Base-by-base conservation (phyloP, 1,139 yeast species). In the Candida sojae region DNA sequence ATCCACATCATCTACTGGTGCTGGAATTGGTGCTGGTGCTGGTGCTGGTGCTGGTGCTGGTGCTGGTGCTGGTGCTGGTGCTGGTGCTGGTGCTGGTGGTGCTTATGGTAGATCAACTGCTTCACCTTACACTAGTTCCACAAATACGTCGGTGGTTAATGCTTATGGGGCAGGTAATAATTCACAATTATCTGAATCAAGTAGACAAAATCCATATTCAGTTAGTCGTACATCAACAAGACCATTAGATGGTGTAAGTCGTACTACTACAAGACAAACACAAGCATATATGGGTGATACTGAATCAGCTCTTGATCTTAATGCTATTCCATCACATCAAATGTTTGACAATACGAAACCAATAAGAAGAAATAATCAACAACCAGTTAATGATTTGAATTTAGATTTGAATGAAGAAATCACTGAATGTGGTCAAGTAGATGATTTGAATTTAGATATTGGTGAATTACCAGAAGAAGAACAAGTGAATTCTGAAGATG, bases 401-500 rank as follows among this genome's bases (percentile, higher is more conserved):
- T 38, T 50, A 30, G 79, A 74, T 49, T 63, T 75, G 44, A 73
- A 74, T 53, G 75, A 63, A 5, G 53, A 62, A 21, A 70, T 69
- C 1, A 74, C 72, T 52, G 71, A 59, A 43, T 70, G 60, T 30
- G 79, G 69, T 70, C 54, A 49, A 3, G 60, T 53, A 25, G 68
- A 65, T 43, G 66, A 61, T 17, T 52, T 72, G 12, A 79, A 75
- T 49, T 64, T 75, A 45, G 80, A 71, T 71, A 75, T 64, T 67
- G 76, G 63, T 68, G 75, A 60, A 69, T 78, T 60, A 74, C 77
- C 60, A 13, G 73, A 67, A 39, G 76, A 70, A 42, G 82, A 83
- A 53, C 67, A 73, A 53, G 68, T 75, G 17, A 73, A 75, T 53
- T 70, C 77, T 5, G 89, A 84, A 56, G 96, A 91, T 53, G 96